Conservation (phyloP, 139 green algal species). For the Volvox africanus region DNA sequence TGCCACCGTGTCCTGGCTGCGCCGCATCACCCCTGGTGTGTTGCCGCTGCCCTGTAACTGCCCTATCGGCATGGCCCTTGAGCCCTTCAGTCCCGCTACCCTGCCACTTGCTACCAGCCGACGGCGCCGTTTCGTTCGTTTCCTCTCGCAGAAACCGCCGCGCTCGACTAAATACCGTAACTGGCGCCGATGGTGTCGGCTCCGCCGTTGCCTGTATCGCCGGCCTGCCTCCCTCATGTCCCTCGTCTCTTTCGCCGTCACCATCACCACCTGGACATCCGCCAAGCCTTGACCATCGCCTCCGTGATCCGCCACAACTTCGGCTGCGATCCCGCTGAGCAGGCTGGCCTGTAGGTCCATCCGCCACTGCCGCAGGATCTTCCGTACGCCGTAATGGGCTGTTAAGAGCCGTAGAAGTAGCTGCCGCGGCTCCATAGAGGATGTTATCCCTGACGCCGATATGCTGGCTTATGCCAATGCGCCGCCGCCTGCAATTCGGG, state of each 20-base stretch:
- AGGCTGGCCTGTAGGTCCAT: not conserved
- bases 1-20: no score
- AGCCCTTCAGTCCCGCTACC: not conserved
- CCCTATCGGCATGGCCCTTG: not conserved
- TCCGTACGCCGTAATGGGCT: no score
- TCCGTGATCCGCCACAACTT: not conserved
- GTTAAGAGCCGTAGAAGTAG: no score
- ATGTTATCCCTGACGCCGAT: no score
- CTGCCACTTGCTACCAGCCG: not conserved
- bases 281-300: no score
- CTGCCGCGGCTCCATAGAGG: no score
- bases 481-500: no score
- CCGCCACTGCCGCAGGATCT: no score
- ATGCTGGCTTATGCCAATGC: no score
- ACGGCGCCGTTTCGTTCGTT: no score
- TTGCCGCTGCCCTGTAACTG: not conserved
- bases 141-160: not conserved
- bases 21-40: not conserved
- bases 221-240: not conserved
- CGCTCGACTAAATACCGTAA: not conserved
- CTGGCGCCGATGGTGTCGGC: not conserved
- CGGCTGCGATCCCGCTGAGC: not conserved
- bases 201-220: not conserved
- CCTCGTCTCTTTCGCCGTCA: not conserved
- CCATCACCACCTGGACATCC: not conserved